Base-by-base conservation (phyloP, 2,329 filamentous ascomycete species). In the Phaeophleospora eucalypticola region DNA sequence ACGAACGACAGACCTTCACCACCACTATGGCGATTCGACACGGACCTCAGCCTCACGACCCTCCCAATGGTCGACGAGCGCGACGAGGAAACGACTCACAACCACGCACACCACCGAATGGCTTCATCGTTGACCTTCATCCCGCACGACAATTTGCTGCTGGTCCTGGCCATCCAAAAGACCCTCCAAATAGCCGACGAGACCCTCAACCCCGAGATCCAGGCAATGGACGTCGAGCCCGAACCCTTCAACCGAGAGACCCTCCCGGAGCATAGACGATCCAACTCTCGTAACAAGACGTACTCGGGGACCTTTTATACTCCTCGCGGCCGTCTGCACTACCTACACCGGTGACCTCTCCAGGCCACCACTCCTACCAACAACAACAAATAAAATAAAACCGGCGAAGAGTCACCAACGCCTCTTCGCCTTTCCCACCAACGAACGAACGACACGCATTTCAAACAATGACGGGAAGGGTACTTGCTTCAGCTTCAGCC, bases 191-290 rank as follows among this genome's bases (percentile, higher is more conserved):
- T 14, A 35, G 33, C 21, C 43, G 21, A 18, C 17, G 24, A n/a
- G 49, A 46, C 10, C 49, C 46, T 17, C 49, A 55, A 27, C 54
- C 54, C 20, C 18, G 52, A n/a, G 54, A 56, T 34, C 50, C 48
- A 9, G 52, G 52, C 17, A 49, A 51, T 35, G 33, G 14, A 4
- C 33, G 4, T 35, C 33, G 4, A 35, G 33, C 4, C 33, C 33
- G n/a, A 6, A n/a, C 14, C 4, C 14, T 35, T 14, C 17, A 16
- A 37, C 36, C 18, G 15, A 8, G 36, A 19, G 18, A 18, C 17
- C 36, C 18, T 19, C 36, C 16, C 16, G 36, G 36, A n/a, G n/a
- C n/a, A n/a, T n/a, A n/a, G n/a, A n/a, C n/a, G 14, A 35, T 35
- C 12, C 33, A 6, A 6, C 33, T 15, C 33, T 14, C n/a, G 14